Evolutionary conservation across 148 eudicot genomes (phyloP).

Genomic region (Vaccinium corymbosum): DNA sequence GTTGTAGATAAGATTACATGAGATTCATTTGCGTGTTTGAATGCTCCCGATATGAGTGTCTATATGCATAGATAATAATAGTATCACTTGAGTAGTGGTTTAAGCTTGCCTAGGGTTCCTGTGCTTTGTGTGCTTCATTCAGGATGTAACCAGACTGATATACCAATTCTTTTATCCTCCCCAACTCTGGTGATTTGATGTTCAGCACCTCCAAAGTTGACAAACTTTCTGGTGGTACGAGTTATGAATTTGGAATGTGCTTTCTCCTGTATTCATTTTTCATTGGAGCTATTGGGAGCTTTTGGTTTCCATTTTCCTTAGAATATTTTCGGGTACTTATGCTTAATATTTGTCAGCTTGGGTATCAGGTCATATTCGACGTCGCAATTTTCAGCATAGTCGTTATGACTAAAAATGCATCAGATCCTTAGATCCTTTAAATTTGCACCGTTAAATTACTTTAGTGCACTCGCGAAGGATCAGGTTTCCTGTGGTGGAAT

Average conservation of each 20-base stretch:
- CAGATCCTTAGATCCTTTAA: background rate
- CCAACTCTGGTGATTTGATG: background rate
- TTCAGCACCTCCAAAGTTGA: background rate
- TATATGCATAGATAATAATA: background rate
- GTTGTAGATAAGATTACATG: background rate
- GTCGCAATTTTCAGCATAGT: too few species aligned
- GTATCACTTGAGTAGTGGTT: background rate
- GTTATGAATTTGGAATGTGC: background rate
- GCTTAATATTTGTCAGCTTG: background rate
- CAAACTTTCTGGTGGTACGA: background rate
- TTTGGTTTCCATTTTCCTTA: background rate
- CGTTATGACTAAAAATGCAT: too few species aligned
- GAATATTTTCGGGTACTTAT: background rate
- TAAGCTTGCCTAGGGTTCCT: background rate
- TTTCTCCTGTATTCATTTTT: background rate
- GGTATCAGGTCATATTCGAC: too few species aligned
- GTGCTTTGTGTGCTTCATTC: background rate
- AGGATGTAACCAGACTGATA: slow-evolving; percentile 10
- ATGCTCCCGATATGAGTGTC: background rate
- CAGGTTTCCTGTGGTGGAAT: background rate
- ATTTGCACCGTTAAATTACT: background rate
- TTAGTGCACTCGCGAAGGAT: background rate
- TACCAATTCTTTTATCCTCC: background rate
- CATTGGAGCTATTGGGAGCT: background rate
- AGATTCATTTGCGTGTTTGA: background rate